Evolutionary conservation across 2,329 filamentous ascomycete genomes (phyloP).

Genomic region (Fusarium sp.): DNA sequence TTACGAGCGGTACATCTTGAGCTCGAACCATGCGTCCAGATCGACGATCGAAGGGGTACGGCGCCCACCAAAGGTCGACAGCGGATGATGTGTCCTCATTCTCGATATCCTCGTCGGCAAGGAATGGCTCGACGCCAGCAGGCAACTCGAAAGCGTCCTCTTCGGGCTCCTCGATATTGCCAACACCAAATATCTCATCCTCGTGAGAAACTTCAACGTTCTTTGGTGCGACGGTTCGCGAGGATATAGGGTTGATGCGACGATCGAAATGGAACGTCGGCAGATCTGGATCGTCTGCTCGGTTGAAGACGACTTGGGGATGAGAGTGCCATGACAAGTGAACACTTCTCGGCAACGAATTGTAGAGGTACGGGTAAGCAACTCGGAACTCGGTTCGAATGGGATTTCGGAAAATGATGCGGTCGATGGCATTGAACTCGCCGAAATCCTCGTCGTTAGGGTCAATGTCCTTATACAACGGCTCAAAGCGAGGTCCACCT

Average conservation of each 20-base stretch:
- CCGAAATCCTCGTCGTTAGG: conserved; percentile 99
- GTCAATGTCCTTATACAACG: conserved; percentile 97
- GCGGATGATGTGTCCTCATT: conserved; percentile 91
- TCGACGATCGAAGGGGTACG: conserved; percentile 92
- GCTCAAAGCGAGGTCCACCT: conserved; percentile 96
- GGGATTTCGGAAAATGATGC: conserved; percentile 96
- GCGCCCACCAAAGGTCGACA: conserved; percentile 97
- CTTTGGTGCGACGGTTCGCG: conserved; percentile 91
- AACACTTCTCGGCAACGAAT: conserved; percentile 93
- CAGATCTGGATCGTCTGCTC: conserved; percentile 86
- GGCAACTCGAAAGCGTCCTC: conserved; percentile 90
- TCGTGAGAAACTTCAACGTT: conserved; percentile 94
- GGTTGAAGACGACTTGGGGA: conserved; percentile 91
- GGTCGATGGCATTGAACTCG: conserved; percentile 99
- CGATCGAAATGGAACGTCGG: conserved; percentile 98
- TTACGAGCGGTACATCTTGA: conserved; percentile 95
- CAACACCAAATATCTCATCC: conserved; percentile 89
- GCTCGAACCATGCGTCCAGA: conserved; percentile 97
- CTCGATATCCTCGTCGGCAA: conserved; percentile 88
- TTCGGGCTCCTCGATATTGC: conserved; percentile 78
- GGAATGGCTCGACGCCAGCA: conserved; percentile 83
- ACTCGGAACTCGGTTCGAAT: conserved; percentile 97
- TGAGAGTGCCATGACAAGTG: conserved; percentile 94
- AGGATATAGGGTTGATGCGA: conserved; percentile 97
- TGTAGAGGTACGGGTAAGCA: conserved; percentile 94